Percentiles rank a stretch among this genome's conserved stretches.
phyloP scores from a whole-genome alignment of 2,329 filamentous ascomycete genomes.

The Zopfia rhizophila region DNA sequence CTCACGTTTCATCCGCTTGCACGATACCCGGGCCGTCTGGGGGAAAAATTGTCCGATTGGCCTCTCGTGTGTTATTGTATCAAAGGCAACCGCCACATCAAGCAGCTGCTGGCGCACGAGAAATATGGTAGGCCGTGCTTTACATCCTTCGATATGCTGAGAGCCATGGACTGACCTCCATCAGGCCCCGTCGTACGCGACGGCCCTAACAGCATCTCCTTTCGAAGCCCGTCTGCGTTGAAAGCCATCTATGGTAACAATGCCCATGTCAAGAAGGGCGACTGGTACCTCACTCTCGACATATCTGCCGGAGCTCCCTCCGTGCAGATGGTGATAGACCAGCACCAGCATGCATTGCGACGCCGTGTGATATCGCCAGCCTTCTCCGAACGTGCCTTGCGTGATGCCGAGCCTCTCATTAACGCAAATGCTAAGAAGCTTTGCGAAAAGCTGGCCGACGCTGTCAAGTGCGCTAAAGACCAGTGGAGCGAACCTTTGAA shows the following conservation, averaged over 20 bases:
- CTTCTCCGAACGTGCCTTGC: slow-evolving; percentile 12
- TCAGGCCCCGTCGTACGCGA: slow-evolving; percentile 5
- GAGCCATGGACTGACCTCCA: neutral
- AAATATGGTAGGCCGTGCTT: slow-evolving; percentile 9
- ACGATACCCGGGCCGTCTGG: slow-evolving; percentile 7
- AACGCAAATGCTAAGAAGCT: slow-evolving; percentile 1
- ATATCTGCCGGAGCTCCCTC: neutral
- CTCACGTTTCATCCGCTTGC: slow-evolving; percentile 11
- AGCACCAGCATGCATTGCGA: slow-evolving; percentile 8
- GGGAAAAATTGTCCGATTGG: slow-evolving; percentile 10
- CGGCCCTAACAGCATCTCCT: slow-evolving; percentile 3
- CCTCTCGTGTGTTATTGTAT: slow-evolving; percentile 5
- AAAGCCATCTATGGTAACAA: slow-evolving; percentile 4
- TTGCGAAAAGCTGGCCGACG: neutral
- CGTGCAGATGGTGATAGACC: slow-evolving; percentile 8
- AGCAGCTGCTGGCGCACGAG: slow-evolving; percentile 3
- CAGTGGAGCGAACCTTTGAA: slow-evolving; percentile 2
- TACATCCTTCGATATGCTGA: neutral
- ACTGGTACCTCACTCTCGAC: slow-evolving; percentile 10
- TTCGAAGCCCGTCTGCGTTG: neutral
- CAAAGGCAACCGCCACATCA: slow-evolving; percentile 5
- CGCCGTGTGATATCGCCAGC: slow-evolving; percentile 5
- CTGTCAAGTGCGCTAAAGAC: neutral
- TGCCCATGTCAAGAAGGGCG: slow-evolving; percentile 8
- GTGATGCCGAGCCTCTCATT: slow-evolving; percentile 2